These are phyloP conservation scores for Aspergillus sp. DNA, from an alignment of 2,329 filamentous ascomycete genomes.

Conservation along the genomic window DNA sequence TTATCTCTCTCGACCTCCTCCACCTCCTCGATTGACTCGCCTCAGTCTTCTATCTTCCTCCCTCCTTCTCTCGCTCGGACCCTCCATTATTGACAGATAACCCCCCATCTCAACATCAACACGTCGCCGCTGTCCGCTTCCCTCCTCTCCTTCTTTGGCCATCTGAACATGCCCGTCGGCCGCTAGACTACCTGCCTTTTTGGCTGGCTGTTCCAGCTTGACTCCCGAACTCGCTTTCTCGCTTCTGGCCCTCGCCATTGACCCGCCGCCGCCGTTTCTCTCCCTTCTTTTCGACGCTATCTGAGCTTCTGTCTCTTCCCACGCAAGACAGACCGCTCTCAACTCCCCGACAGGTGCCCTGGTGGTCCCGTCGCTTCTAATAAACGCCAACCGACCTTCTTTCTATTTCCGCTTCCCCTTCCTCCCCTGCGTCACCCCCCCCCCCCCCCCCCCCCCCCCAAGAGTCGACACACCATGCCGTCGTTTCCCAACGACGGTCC, in stretches of 20 bases:
- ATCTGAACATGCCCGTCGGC: slow-evolving; percentile 24
- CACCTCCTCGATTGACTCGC: not conserved
- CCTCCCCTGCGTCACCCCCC: slow-evolving; percentile 1
- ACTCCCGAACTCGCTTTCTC: slow-evolving; percentile 9
- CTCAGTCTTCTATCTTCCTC: not conserved
- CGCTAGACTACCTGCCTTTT: slow-evolving; percentile 21
- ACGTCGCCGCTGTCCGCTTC: slow-evolving; percentile 7
- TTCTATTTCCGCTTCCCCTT: not conserved
- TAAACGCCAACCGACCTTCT: not conserved
- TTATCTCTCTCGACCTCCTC: not conserved
- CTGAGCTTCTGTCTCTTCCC: slow-evolving; percentile 4
- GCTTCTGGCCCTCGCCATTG: slow-evolving; percentile 5
- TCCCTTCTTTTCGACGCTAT: slow-evolving; percentile 10
- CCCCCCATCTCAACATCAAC: slow-evolving; percentile 3
- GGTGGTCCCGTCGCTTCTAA: not conserved
- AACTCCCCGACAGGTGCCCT: slow-evolving; percentile 2
- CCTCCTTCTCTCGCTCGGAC: not conserved
- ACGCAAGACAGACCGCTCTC: slow-evolving; percentile 1
- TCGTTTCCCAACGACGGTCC: slow-evolving; percentile 36
- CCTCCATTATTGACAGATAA: not conserved
- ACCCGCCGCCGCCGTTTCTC: slow-evolving; percentile 3
- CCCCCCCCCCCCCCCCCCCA: slow-evolving; percentile 3
- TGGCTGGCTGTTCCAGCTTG: slow-evolving; percentile 20
- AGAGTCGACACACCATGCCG: slow-evolving; percentile 31
- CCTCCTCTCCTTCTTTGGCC: slow-evolving; percentile 3